These are phyloP conservation scores for Agaricus sinodeliciosus DNA, from an alignment of 768 basidiomycete species.

Conservation along the genomic window DNA sequence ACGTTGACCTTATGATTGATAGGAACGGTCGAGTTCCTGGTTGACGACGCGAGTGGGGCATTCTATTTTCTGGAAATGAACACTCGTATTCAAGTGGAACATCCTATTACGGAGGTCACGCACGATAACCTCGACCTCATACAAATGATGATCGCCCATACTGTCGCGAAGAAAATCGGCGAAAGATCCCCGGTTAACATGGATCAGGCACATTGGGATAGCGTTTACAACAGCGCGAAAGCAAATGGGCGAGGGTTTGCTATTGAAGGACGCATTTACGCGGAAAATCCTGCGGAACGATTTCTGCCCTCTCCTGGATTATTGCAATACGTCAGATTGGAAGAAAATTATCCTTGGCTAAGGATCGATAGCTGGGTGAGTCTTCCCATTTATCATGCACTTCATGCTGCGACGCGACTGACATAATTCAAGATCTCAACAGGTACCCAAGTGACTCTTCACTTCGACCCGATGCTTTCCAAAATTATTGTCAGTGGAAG, in stretches of 20 bases:
- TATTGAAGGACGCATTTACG: conserved; percentile 54
- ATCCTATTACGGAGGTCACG: conserved; percentile 54
- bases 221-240: conserved; percentile 8
- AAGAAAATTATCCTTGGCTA: conserved; percentile 37
- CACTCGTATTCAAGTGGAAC: conserved; percentile 65
- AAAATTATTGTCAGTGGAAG: conserved; percentile 52
- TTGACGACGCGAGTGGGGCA: conserved; percentile 41
- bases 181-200: conserved; percentile 19
- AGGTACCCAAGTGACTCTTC: conserved; percentile 43
- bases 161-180: conserved; percentile 26
- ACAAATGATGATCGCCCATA: conserved; percentile 58
- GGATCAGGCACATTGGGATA: conserved; percentile 32
- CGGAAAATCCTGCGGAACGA: conserved; percentile 51
- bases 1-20: background rate
- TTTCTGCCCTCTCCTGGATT: conserved; percentile 58
- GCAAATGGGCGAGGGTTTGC: conserved; percentile 25
- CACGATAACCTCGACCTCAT: conserved; percentile 56
- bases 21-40: conserved; percentile 67
- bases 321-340: conserved; percentile 46
- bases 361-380: conserved; percentile 56
- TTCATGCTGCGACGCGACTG: too few relatives aligned
- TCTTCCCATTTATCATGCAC: too few relatives aligned
- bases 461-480: conserved; percentile 52
- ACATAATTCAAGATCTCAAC: conserved; percentile 32
- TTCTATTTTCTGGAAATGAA: conserved; percentile 76